These are phyloP conservation scores for Gentiana straminea DNA, from an alignment of 257 asterid species.

Conservation along the genomic window DNA sequence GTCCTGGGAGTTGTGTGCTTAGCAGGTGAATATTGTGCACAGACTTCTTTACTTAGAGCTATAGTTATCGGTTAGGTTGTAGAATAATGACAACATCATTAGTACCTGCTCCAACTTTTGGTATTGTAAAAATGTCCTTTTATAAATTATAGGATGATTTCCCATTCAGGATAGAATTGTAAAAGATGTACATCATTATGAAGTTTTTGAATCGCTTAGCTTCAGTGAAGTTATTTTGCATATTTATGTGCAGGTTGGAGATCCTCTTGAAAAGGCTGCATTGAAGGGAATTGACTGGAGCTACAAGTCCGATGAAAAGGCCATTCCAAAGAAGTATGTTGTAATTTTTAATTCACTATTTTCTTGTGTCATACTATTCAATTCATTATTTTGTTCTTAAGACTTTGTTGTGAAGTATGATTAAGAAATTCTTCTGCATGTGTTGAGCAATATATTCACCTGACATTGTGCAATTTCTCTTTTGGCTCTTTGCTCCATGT, in stretches of 20 bases:
- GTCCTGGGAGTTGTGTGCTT: too few relatives aligned
- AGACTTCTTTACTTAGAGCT: too few relatives aligned
- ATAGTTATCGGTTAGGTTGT: too few relatives aligned
- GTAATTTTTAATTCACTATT: slow-evolving; percentile 3
- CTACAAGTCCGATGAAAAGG: slow-evolving; percentile 94
- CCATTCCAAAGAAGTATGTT: slow-evolving; percentile 82
- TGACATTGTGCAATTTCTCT: not conserved
- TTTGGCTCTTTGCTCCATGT: not conserved
- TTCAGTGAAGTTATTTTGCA: not conserved
- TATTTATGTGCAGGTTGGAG: slow-evolving; percentile 77
- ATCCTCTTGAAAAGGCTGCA: slow-evolving; percentile 99
- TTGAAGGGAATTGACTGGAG: slow-evolving; percentile 90
- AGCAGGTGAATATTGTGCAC: too few relatives aligned
- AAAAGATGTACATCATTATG: too few relatives aligned
- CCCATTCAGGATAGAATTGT: too few relatives aligned
- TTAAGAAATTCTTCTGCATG: not conserved
- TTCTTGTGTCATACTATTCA: not conserved
- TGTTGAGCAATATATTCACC: too few relatives aligned
- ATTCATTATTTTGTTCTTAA: not conserved
- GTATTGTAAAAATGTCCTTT: too few relatives aligned
- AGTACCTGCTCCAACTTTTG: too few relatives aligned
- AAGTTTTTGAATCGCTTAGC: not conserved
- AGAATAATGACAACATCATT: too few relatives aligned
- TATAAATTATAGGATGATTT: too few relatives aligned
- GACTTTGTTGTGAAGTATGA: not conserved